Percentiles rank a stretch among this genome's conserved stretches.
These are phyloP conservation scores for Coniferiporia sulphurascens DNA, from an alignment of 1,284 basidiomycete species.

Conservation along the genomic window DNA sequence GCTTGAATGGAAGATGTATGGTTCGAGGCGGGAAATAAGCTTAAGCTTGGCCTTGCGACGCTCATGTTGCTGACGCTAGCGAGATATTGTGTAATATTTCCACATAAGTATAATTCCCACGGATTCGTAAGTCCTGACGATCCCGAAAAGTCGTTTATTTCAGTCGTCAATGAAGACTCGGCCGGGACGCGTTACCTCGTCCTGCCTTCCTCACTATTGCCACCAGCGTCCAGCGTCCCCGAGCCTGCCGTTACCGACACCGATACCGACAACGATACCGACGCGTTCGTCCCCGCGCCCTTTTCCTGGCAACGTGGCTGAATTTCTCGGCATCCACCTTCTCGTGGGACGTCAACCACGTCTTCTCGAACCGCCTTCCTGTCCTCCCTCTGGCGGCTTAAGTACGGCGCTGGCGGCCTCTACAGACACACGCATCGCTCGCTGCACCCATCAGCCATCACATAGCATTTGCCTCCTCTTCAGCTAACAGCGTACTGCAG, in stretches of 20 bases:
- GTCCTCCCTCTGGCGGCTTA: slow-evolving; percentile 1
- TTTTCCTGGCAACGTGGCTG: background rate
- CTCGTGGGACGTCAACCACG: slow-evolving; percentile 11
- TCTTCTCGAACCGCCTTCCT: slow-evolving; percentile 9
- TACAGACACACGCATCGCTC: background rate
- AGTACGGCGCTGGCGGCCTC: background rate
- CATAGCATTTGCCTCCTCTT: background rate
- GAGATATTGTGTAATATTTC: background rate
- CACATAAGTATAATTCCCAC: background rate
- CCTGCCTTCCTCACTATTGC: background rate
- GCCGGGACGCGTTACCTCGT: too few relatives aligned
- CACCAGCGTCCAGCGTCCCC: background rate
- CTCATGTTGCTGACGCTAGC: too few relatives aligned
- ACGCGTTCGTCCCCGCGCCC: background rate
- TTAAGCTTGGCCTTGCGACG: too few relatives aligned
- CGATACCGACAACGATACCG: background rate
- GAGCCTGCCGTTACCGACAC: background rate
- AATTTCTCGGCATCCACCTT: slow-evolving; percentile 4
- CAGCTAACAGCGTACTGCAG: background rate
- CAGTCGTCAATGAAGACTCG: too few relatives aligned
- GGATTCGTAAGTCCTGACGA: background rate
- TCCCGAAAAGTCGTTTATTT: too few relatives aligned
- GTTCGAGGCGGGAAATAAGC: too few relatives aligned
- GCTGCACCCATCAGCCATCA: background rate
- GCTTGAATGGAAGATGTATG: too few relatives aligned